Base-by-base conservation (phyloP, 768 basidiomycete species). In the Xerocomellus dryophilus region DNA sequence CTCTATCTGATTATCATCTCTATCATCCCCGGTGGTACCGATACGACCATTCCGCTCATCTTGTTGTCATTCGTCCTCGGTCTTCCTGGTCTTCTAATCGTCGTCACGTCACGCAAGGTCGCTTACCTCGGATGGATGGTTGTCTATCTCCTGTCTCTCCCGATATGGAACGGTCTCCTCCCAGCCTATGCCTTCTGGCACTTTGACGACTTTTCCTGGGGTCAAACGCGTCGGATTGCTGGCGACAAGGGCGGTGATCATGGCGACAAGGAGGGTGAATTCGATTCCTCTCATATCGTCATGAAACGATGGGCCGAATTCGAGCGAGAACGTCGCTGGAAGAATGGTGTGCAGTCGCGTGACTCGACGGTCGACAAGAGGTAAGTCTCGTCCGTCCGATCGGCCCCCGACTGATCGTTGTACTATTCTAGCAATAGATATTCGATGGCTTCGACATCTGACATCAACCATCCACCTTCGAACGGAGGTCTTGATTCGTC, bases 231-330 rank as follows among this genome's bases (percentile, higher is more conserved):
- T 57, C 86, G 83, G 73, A 73, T 88, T 57, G 78, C 81, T 29
- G 93, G 93, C 9, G 89, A 88, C 64, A 83, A 81, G 62, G 82
- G 78, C 40, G 80, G 73, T 35, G 80, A 80, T 52, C 90, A 93
- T 62, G 90, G 89, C 11, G 95, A 93, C 68, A 99, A 98, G 76
- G 93, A 96, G 57, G 97, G 97, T 68, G 90, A 90, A 68, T 99
- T 99, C 64, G 96, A 99, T 74, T 96, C 94, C 27, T 81, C 85
- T 42, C 86, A 95, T 72, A 98, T 99, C 62, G 89, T 96, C 34
- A 98, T 98, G 97, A 98, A 98, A 78, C 83, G 93, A 38, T 99
- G 96, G 96, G 93, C 85, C 17, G 97, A 98, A 73, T 98, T 97
- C 69, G 97, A 98, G 77, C 78, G 96, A 45, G 97, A 98, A 61